phyloP scores from a whole-genome alignment of 768 basidiomycete genomes.

The Coprinopsis sp. region DNA sequence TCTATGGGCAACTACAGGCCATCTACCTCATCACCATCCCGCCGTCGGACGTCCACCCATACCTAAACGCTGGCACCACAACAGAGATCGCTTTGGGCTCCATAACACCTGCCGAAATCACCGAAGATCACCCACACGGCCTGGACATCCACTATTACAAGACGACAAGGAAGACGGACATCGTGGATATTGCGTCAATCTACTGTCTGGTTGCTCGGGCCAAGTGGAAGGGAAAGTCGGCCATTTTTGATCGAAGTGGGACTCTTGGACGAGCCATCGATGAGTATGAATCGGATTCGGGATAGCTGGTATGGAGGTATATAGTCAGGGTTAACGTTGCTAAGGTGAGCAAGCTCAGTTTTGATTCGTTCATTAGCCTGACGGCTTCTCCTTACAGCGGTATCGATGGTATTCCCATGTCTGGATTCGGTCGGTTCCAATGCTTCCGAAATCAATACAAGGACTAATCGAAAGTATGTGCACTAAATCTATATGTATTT shows the following conservation, averaged over 20 bases:
- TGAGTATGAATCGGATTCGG: no score
- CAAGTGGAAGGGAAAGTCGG: slow-evolving; percentile 16
- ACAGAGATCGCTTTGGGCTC: neutral
- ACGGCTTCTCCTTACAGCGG: no score
- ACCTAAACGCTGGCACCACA: neutral
- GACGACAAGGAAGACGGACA: slow-evolving; percentile 13
- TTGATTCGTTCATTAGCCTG: no score
- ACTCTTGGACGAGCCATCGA: no score
- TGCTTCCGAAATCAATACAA: no score
- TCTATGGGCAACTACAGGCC: slow-evolving; percentile 1
- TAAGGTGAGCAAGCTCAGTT: no score
- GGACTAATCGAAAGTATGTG: no score
- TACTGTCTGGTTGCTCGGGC: slow-evolving; percentile 25
- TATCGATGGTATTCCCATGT: no score
- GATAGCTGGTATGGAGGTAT: no score
- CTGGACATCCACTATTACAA: slow-evolving; percentile 5
- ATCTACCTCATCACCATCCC: slow-evolving; percentile 1
- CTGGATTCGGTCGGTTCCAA: no score
- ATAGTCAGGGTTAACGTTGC: no score
- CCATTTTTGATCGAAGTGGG: slow-evolving; percentile 23
- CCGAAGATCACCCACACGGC: neutral
- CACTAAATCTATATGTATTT: no score
- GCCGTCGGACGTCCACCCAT: neutral
- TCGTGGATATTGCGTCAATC: slow-evolving; percentile 23
- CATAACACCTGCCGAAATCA: neutral